Conservation (phyloP, 164 flowering plant genomes). For the Nelumbo lutea region DNA sequence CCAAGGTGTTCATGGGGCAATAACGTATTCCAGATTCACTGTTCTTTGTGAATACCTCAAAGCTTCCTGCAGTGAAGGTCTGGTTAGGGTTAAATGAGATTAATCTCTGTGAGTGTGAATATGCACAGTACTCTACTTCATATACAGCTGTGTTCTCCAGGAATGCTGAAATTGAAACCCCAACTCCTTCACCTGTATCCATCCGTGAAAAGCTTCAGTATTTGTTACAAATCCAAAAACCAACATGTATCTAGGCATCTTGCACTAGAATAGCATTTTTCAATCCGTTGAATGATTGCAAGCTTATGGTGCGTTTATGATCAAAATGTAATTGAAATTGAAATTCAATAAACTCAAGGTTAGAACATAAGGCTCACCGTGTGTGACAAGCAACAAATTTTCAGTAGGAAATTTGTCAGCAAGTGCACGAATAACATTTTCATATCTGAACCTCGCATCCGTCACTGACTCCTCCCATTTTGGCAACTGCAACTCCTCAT, state of each 20-base stretch:
- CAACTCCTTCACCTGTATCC: constrained; percentile 76
- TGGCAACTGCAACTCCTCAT: constrained; percentile 48
- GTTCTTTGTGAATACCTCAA: constrained; percentile 28
- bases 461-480: constrained; percentile 54
- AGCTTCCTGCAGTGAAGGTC: constrained; percentile 37
- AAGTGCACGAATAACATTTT: constrained; percentile 41
- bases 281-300: neutral
- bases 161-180: constrained; percentile 45
- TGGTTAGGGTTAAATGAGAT: constrained; percentile 20
- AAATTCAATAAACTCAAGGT: neutral
- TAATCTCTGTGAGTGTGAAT: constrained; percentile 38
- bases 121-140: constrained; percentile 70
- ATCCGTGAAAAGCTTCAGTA: neutral
- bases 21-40: constrained; percentile 34
- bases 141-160: constrained; percentile 32
- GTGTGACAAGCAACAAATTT: constrained; percentile 77
- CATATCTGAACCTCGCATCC: constrained; percentile 53
- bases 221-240: neutral
- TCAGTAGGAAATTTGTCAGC: constrained; percentile 74
- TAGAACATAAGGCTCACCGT: constrained; percentile 43
- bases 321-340: neutral
- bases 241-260: neutral
- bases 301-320: neutral
- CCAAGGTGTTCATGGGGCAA: neutral
- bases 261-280: neutral